Evolutionary conservation across 768 basidiomycete species (phyloP), one percentile per base, ranked within the genome.

Genomic region (Lactarius pseudohatsudake): DNA sequence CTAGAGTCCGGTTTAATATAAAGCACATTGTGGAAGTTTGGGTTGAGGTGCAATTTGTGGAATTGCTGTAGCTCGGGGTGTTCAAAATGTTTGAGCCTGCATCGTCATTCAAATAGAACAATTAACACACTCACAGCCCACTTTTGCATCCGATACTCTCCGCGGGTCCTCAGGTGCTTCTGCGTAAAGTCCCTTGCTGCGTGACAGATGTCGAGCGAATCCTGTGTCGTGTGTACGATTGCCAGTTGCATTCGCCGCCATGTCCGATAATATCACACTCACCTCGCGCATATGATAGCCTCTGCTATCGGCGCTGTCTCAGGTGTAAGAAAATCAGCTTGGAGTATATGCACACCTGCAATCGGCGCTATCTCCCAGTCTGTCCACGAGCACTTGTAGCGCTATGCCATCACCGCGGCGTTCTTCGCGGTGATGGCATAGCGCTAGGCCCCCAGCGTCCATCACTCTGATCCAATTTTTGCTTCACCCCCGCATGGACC

Each of bases 171-270:
- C 38, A 94, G 71, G 73, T 87, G 80, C 41, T 74, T 76, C 65
- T 77, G 75, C 4, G 86, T 83, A 73, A 97, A 96, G 53, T 81
- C 76, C 65, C 90, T 84, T 0, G 91, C 94, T 3, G 89, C 86
- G 43, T 82, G 76, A 73, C 88, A 91, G 26, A 98, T 88, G 43
- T 88, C 82, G 38, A 96, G 80, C 64, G 88, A 88, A 15, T 81
- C 75, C 72, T 88, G 82, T 82, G 76, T 98, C 96, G 59, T 81
- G 80, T 0, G 77, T 75, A 20, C 81, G 75, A 67, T 90, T 87
- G 7, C 96, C 96, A 2, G 89, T 84, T 66, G 86, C 80, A 74
- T 95, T 94, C 26, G 87, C 86, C 16, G 94, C 92, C 90, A 97
- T 95, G 73, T 97, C 96, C 10, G 89, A 92, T 4, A 97, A 28